Evolutionary conservation across 139 green algal genomes (phyloP).

Genomic region (Closterium sp.): DNA sequence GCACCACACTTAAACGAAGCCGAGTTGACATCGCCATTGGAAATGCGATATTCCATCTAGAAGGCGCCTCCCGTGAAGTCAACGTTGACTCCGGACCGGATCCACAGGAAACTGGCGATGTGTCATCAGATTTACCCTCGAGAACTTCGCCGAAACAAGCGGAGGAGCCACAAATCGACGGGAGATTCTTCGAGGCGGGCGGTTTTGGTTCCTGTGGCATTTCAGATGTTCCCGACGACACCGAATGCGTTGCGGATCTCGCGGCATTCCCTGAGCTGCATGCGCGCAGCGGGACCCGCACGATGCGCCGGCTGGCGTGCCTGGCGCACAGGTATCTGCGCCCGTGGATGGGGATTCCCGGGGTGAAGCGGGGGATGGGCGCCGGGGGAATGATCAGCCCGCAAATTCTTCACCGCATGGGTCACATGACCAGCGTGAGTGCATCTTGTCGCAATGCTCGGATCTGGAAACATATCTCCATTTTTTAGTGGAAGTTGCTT

Average conservation of each 20-base stretch:
- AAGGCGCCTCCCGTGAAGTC: too few species aligned
- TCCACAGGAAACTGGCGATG: too few species aligned
- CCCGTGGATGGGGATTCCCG: constrained; percentile 24
- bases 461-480: too few species aligned
- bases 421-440: constrained; percentile 8
- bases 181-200: not conserved
- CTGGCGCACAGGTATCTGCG: not conserved
- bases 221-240: not conserved
- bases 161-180: too few species aligned
- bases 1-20: not conserved
- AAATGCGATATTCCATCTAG: not conserved
- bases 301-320: not conserved
- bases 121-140: too few species aligned
- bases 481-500: too few species aligned
- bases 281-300: not conserved
- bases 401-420: constrained; percentile 11
- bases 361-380: constrained; percentile 11
- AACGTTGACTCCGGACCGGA: too few species aligned
- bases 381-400: not conserved
- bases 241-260: not conserved
- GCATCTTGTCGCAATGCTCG: too few species aligned
- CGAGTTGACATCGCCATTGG: not conserved
- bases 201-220: not conserved
- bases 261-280: not conserved
- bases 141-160: too few species aligned